A percentile compares a stretch with the other conserved stretches of the same genome.
Conservation (phyloP, 345 rosid species). For the Crucihimalaya himalaica region DNA sequence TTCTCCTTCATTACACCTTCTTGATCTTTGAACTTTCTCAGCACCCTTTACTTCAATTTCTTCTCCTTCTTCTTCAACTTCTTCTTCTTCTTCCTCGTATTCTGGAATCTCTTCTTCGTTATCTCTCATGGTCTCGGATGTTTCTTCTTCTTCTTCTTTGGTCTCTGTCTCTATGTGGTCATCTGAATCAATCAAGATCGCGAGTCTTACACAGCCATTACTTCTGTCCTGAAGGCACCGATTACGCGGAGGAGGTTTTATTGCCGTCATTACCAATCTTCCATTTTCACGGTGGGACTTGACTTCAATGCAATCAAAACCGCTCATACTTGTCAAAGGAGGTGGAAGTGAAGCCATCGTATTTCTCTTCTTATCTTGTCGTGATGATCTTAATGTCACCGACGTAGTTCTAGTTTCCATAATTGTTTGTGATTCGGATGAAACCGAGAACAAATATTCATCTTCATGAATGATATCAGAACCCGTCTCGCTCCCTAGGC, state of each 20-base stretch:
- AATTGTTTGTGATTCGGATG: conserved; percentile 41
- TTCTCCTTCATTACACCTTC: conserved; percentile 56
- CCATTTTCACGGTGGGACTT: conserved; percentile 76
- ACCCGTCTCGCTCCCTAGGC: conserved; percentile 81
- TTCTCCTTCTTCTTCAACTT: conserved; percentile 25
- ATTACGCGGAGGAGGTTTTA: conserved; percentile 38
- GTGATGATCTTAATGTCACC: conserved; percentile 26
- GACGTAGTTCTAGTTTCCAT: conserved; percentile 35
- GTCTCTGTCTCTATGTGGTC: conserved; percentile 23
- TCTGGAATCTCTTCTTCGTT: conserved; percentile 22
- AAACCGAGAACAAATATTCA: conserved; percentile 39
- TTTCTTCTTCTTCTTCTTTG: conserved; percentile 18
- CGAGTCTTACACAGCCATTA: conserved; percentile 73
- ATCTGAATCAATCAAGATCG: conserved; percentile 43
- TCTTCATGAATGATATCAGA: conserved; percentile 46
- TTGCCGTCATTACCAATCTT: conserved; percentile 59
- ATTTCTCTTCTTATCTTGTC: conserved; percentile 37
- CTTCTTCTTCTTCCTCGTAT: conserved; percentile 16
- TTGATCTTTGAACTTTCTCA: conserved; percentile 41
- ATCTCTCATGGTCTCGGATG: not conserved
- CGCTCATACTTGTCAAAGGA: conserved; percentile 71
- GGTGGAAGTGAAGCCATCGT: conserved; percentile 63
- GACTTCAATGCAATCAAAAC: conserved; percentile 51
- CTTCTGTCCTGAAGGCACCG: conserved; percentile 60
- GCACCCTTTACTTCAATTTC: conserved; percentile 24